phyloP scores from a whole-genome alignment of 305 asterid genomes.

The Ilex paraguariensis region DNA sequence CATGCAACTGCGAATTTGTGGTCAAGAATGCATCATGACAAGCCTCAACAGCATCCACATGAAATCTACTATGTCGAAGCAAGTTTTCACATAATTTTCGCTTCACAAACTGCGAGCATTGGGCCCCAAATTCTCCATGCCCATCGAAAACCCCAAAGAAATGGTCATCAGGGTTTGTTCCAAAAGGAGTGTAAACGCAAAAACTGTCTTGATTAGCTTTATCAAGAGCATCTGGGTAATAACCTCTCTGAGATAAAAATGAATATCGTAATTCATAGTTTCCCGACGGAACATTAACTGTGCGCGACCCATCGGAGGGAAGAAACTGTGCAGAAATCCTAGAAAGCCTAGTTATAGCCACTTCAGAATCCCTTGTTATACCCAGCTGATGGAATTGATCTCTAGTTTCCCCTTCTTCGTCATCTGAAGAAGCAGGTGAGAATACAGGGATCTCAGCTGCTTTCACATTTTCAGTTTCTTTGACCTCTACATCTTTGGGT shows the following conservation, averaged over 20 bases:
- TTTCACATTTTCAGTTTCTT: conserved; percentile 44
- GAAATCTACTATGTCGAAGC: conserved; percentile 65
- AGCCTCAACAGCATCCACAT: conserved; percentile 73
- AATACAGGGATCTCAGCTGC: conserved; percentile 49
- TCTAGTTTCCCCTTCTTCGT: conserved; percentile 49
- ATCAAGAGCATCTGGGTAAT: conserved; percentile 96
- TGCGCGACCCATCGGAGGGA: conserved; percentile 76
- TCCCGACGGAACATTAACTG: conserved; percentile 67
- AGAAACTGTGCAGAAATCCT: conserved; percentile 82
- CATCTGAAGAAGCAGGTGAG: conserved; percentile 51
- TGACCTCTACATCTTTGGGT: conserved; percentile 49
- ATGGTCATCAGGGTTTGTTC: conserved; percentile 65
- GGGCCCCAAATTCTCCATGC: conserved; percentile 92
- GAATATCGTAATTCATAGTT: conserved; percentile 72
- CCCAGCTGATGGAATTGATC: conserved; percentile 49
- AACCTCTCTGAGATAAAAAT: conserved; percentile 89
- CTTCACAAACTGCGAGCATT: conserved; percentile 87
- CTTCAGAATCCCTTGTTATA: conserved; percentile 54
- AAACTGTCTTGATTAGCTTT: conserved; percentile 97
- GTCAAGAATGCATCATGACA: conserved; percentile 69
- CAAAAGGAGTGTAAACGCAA: conserved; percentile 91
- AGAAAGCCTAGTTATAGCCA: conserved; percentile 68
- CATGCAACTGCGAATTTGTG: conserved; percentile 78
- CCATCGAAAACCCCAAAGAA: conserved; percentile 98
- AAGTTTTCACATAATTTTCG: conserved; percentile 79